phyloP scores from a whole-genome alignment of 495 filamentous ascomycete species.

The Aspergillus ostianus region DNA sequence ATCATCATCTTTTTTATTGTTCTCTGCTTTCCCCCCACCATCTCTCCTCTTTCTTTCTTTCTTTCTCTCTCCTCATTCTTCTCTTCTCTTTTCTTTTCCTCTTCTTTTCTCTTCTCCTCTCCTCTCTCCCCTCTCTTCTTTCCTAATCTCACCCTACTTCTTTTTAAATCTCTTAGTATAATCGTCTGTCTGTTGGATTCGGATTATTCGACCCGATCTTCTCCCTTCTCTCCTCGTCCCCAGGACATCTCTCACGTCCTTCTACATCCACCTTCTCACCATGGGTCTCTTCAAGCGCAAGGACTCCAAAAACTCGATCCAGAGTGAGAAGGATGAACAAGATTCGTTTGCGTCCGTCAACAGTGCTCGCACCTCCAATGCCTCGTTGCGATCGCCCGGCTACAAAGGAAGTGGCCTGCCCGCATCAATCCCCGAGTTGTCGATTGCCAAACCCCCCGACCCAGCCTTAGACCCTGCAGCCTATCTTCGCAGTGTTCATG shows the following conservation, averaged over 20 bases:
- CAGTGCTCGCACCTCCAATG: slow-evolving; percentile 52
- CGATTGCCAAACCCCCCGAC: slow-evolving; percentile 83
- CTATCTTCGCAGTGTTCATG: slow-evolving; percentile 86
- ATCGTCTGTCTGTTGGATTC: too few relatives aligned
- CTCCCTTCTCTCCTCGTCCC: slow-evolving; percentile 1
- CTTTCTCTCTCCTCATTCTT: slow-evolving; percentile 6
- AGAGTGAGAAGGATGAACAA: slow-evolving; percentile 46
- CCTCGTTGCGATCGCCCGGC: slow-evolving; percentile 54
- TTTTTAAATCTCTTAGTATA: neutral
- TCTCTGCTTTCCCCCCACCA: neutral
- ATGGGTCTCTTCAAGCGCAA: slow-evolving; percentile 70
- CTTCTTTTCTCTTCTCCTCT: slow-evolving; percentile 2
- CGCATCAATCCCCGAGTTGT: slow-evolving; percentile 58
- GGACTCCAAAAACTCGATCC: slow-evolving; percentile 51
- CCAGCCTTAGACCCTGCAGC: slow-evolving; percentile 86
- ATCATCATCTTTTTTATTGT: slow-evolving; percentile 15
- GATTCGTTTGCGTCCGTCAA: slow-evolving; percentile 49
- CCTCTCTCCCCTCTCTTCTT: neutral
- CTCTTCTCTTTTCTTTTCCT: slow-evolving; percentile 11
- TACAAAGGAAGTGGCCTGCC: slow-evolving; percentile 42
- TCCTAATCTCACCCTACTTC: neutral
- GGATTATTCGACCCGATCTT: neutral
- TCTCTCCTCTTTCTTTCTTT: slow-evolving; percentile 9
- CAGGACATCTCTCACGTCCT: slow-evolving; percentile 4
- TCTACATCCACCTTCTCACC: slow-evolving; percentile 11